Percentiles rank a stretch among this genome's conserved stretches.
Conservation (phyloP, 345 rosid species). For the Ceriops zippeliana region DNA sequence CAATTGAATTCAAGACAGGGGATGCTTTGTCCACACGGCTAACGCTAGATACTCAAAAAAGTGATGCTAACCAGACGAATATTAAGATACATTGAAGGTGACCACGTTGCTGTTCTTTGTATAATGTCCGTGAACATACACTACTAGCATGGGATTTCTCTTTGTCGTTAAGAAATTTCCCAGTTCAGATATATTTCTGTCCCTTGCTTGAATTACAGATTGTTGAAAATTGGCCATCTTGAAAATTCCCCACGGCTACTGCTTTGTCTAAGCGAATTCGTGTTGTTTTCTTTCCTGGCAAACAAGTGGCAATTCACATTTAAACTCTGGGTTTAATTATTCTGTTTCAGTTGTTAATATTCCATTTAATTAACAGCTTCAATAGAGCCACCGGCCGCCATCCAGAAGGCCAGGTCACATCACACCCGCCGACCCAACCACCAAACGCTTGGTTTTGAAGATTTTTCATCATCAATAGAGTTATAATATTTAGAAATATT, state of each 20-base stretch:
- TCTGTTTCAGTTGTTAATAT: too few species aligned
- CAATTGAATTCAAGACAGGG: conserved; percentile 5
- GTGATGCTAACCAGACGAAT: neutral
- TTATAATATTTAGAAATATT: too few species aligned
- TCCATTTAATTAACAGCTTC: neutral
- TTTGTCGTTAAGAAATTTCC: neutral
- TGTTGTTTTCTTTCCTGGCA: too few species aligned
- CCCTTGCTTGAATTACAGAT: too few species aligned
- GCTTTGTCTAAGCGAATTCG: too few species aligned
- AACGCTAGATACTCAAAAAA: conserved; percentile 4
- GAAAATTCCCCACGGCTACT: too few species aligned
- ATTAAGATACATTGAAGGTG: conserved; percentile 11
- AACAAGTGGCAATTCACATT: too few species aligned
- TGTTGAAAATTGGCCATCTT: too few species aligned
- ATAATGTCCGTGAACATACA: neutral
- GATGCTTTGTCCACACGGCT: conserved; percentile 25
- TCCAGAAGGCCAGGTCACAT: neutral
- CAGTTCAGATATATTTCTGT: conserved; percentile 7
- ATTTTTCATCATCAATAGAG: too few species aligned
- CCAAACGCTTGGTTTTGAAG: too few species aligned
- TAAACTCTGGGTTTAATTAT: too few species aligned
- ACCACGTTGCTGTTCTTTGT: conserved; percentile 18
- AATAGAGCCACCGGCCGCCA: conserved; percentile 14
- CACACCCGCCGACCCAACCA: neutral
- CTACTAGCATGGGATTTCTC: neutral